phyloP scores from a whole-genome alignment of 108 stramenopile species.

The Parmales sp. region DNA sequence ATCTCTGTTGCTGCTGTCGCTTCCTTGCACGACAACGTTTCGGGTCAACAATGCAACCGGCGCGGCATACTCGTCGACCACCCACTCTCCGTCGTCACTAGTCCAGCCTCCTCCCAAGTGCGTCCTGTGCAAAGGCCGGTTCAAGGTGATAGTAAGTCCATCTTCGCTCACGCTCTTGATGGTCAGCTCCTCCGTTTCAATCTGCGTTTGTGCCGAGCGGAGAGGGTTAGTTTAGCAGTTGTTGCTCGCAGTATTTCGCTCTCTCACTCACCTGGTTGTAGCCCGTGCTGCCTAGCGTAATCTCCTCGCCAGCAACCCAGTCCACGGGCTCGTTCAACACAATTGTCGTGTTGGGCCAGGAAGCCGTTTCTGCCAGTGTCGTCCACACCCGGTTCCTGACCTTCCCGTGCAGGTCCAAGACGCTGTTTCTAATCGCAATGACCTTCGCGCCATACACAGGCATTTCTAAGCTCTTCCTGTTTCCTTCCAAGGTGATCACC shows the following conservation, averaged over 20 bases:
- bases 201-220: too few species aligned
- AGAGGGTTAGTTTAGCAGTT: too few species aligned
- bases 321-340: slow-evolving; percentile 10
- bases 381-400: neutral
- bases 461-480: slow-evolving; percentile 23
- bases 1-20: slow-evolving; percentile 4
- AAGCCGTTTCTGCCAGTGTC: neutral
- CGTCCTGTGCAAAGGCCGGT: neutral
- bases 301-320: slow-evolving; percentile 16
- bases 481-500: slow-evolving; percentile 22
- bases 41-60: slow-evolving; percentile 22
- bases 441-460: slow-evolving; percentile 24
- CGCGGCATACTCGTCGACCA: slow-evolving; percentile 12
- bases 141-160: slow-evolving; percentile 3
- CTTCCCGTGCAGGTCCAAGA: slow-evolving; percentile 20
- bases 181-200: slow-evolving; percentile 13
- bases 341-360: neutral
- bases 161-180: neutral
- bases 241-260: too few species aligned
- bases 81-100: neutral
- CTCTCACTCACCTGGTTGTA: too few species aligned
- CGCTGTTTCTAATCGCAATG: slow-evolving; percentile 14
- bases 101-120: slow-evolving; percentile 13
- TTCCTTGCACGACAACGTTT: slow-evolving; percentile 29
- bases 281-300: slow-evolving; percentile 6